phyloP scores from a whole-genome alignment of 2,329 filamentous ascomycete genomes.

The Diplocarpon rosae region DNA sequence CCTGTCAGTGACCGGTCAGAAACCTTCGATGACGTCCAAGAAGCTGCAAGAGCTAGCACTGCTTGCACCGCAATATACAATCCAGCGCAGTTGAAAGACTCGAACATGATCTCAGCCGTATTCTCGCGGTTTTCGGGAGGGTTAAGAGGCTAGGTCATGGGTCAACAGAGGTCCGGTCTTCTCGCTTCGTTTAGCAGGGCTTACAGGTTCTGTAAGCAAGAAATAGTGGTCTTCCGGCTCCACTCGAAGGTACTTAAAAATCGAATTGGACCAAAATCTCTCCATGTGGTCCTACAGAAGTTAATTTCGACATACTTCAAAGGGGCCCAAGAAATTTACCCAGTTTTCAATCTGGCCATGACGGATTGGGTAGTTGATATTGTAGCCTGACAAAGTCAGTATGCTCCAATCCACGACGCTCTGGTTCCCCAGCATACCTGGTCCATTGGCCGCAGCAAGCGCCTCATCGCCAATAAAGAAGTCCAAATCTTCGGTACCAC shows the following conservation, averaged over 20 bases:
- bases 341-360: slow-evolving; percentile 99
- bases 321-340: slow-evolving; percentile 39
- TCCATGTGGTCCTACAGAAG: slow-evolving; percentile 83
- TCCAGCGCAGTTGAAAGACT: slow-evolving; percentile 98
- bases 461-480: slow-evolving; percentile 99
- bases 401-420: neutral
- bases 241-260: slow-evolving; percentile 98
- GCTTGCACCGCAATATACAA: slow-evolving; percentile 98
- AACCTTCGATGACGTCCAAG: slow-evolving; percentile 97
- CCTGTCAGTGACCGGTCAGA: slow-evolving; percentile 92
- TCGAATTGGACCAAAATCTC: slow-evolving; percentile 99
- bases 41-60: slow-evolving; percentile 88
- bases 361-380: slow-evolving; percentile 91
- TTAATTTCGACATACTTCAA: slow-evolving; percentile 10
- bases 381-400: slow-evolving; percentile 56
- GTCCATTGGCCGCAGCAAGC: slow-evolving; percentile 69
- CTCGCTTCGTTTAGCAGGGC: slow-evolving; percentile 23
- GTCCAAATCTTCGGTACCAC: slow-evolving; percentile 93
- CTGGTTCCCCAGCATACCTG: slow-evolving; percentile 42
- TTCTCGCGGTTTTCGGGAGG: slow-evolving; percentile 98
- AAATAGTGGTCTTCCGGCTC: slow-evolving; percentile 99
- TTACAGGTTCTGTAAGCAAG: slow-evolving; percentile 88
- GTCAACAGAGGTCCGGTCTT: slow-evolving; percentile 1
- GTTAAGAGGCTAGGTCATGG: slow-evolving; percentile 66
- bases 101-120: slow-evolving; percentile 99